A percentile compares a stretch with the other conserved stretches of the same genome.
These are phyloP conservation scores for Inosperma sp. DNA, from an alignment of 768 basidiomycete genomes.

Conservation along the genomic window DNA sequence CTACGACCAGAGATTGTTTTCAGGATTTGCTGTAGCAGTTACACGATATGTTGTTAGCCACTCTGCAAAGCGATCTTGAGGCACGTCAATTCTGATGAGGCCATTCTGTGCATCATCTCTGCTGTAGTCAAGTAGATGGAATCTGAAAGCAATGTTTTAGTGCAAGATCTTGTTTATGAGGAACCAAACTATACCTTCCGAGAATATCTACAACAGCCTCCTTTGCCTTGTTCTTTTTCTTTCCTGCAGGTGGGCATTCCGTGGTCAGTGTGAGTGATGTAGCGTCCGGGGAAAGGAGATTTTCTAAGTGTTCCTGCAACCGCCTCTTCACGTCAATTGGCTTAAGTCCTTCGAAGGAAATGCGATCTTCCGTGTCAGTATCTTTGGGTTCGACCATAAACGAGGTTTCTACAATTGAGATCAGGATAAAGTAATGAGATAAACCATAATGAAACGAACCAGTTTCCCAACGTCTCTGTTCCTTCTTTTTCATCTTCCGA, in stretches of 20 bases:
- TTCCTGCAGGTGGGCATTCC: background rate
- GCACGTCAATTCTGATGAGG: background rate
- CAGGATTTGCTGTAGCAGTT: background rate
- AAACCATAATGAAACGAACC: constrained; percentile 12
- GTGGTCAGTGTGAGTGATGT: constrained; percentile 17
- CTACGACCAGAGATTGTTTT: no score
- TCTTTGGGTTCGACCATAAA: background rate
- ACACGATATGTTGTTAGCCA: constrained; percentile 4
- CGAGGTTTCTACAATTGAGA: background rate
- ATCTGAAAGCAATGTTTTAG: background rate
- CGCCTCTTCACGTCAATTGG: background rate
- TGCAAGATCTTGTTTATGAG: no score
- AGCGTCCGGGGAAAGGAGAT: constrained; percentile 14
- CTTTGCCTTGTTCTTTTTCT: constrained; percentile 14
- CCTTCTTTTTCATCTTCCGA: constrained; percentile 24
- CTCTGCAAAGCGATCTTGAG: background rate
- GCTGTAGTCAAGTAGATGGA: background rate
- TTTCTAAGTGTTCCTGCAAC: constrained; percentile 17
- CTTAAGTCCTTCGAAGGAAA: background rate
- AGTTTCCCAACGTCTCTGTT: constrained; percentile 19
- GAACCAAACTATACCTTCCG: constrained; percentile 5
- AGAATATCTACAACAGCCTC: constrained; percentile 5
- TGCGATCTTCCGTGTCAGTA: background rate
- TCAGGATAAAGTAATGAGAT: background rate
- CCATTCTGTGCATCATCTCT: background rate